Evolutionary conservation across 495 filamentous ascomycete genomes (phyloP).

Genomic region (Aspergillus ostianus): DNA sequence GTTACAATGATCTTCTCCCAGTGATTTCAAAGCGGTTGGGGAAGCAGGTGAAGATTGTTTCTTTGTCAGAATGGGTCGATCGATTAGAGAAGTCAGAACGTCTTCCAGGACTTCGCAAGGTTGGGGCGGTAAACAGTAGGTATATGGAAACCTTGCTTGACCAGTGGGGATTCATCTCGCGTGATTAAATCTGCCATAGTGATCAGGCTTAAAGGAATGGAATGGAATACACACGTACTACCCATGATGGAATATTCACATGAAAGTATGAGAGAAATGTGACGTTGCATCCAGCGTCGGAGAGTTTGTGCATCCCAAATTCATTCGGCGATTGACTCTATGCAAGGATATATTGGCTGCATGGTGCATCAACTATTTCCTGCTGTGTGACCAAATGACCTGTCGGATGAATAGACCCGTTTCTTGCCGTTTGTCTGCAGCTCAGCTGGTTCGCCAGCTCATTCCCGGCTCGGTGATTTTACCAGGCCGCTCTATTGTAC

Average conservation of each 20-base stretch:
- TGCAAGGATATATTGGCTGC: no score
- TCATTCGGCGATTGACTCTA: not conserved
- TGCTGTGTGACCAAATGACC: no score
- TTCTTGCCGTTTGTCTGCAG: no score
- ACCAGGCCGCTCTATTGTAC: no score
- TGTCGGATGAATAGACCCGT: no score
- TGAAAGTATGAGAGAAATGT: no score
- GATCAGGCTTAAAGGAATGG: not conserved
- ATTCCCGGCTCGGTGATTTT: no score
- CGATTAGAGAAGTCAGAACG: not conserved
- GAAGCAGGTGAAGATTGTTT: not conserved
- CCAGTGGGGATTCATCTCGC: constrained; percentile 35
- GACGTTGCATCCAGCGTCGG: not conserved
- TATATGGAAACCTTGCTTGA: constrained; percentile 51
- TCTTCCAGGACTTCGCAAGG: constrained; percentile 21
- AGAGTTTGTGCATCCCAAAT: not conserved
- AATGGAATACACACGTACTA: not conserved
- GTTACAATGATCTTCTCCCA: constrained; percentile 2
- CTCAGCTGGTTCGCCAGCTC: no score
- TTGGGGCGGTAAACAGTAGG: constrained; percentile 34
- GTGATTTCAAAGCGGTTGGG: not conserved
- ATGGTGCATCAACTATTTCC: no score
- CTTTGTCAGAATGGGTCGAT: constrained; percentile 8
- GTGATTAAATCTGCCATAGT: not conserved
- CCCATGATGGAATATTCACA: not conserved